phyloP scores from a whole-genome alignment of 2,329 filamentous ascomycete genomes.

The Curvularia hawaiiensis region DNA sequence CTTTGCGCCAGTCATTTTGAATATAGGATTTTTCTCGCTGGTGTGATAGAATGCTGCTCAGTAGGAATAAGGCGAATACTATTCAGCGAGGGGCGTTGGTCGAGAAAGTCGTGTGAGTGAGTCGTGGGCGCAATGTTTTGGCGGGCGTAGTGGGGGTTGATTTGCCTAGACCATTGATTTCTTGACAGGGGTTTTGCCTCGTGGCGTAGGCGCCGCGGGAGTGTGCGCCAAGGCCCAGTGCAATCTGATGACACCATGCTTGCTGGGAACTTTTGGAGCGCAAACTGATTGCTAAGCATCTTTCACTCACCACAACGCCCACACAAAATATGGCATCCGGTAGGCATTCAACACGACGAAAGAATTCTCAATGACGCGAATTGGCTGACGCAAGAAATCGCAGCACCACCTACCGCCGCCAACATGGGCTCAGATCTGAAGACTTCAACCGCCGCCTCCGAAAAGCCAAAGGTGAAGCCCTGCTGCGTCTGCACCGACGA shows the following conservation, averaged over 20 bases:
- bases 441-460: constrained; percentile 38
- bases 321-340: constrained; percentile 44
- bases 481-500: constrained; percentile 98
- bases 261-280: constrained; percentile 11
- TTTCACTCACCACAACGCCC: constrained; percentile 20
- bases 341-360: constrained; percentile 24
- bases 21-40: constrained; percentile 4
- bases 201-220: constrained; percentile 21
- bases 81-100: constrained; percentile 3
- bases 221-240: constrained; percentile 29
- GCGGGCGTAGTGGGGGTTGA: constrained; percentile 36
- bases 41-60: constrained; percentile 7
- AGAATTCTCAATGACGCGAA: background rate
- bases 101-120: constrained; percentile 9
- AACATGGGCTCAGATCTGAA: constrained; percentile 56
- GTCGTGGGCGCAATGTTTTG: constrained; percentile 31
- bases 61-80: constrained; percentile 6
- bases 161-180: constrained; percentile 22
- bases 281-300: constrained; percentile 36
- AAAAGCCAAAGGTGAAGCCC: constrained; percentile 67
- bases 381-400: constrained; percentile 12
- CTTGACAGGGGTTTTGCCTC: constrained; percentile 15
- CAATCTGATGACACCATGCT: constrained; percentile 27
- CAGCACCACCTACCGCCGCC: constrained; percentile 44
- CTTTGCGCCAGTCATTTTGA: constrained; percentile 58